Evolutionary conservation across 331 rosid species (phyloP), one percentile per base, ranked within the genome.

Genomic region (Acacia pycnantha): DNA sequence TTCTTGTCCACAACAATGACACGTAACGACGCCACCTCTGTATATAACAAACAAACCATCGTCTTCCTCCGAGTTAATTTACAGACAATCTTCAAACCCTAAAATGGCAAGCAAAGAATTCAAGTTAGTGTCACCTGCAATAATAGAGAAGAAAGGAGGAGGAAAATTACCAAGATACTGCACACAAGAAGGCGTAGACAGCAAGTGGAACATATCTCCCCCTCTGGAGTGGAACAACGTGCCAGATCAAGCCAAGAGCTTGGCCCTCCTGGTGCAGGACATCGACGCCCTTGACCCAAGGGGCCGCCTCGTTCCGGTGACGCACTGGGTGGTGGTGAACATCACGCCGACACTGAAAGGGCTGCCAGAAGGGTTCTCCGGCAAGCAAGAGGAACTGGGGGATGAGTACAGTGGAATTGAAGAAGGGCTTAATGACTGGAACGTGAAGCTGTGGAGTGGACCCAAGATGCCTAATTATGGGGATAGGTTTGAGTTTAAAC

Each of bases 191-290:
- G 97, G 97, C 0, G 95, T 89, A 35, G 98, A 97, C 0, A 92
- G 95, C 0, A 77, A 79, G 82, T 91, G 80, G 84, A 88, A 93
- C 83, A 74, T 85, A 64, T 94, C 98, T 7, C 98, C 98, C 2
- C 97, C 97, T 0, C n/a, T 93, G 26, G 98, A 94, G 65, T 94
- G 97, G 97, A 90, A 91, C 89, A 90, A 91, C 88, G 56, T 90
- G 19, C 98, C 97, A 0, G 51, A 47, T 47, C 51, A 47, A 47
- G 51, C 98, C 12, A 88, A 94, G 75, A 40, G 83, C 26, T 65
- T 94, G 3, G 97, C 95, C 0, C 80, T 94, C 0, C 90, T 90
- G 66, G 97, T 93, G 11, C 90, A 93, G 85, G 95, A 92, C 27
- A 81, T 91, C 0, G 98, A 94, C 53, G 91, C 95, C 0, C 88